A percentile compares a stretch with the other conserved stretches of the same genome.
Evolutionary conservation across 306 rosid species (phyloP).

Genomic region (Quillaja saponaria): DNA sequence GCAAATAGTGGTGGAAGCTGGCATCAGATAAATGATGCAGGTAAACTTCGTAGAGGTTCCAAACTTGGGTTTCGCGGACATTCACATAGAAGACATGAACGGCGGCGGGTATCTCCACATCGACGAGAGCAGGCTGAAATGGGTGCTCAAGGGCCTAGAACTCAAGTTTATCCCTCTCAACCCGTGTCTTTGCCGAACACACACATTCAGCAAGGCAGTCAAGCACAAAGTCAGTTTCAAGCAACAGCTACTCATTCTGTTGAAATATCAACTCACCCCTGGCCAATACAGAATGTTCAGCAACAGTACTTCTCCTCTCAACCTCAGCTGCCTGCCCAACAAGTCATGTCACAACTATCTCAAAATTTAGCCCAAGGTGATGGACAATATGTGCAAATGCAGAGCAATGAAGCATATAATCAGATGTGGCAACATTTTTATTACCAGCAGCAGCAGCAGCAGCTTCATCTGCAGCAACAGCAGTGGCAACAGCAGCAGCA

Average conservation of each 20-base stretch:
- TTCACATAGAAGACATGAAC: slow-evolving; percentile 49
- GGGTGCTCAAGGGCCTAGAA: slow-evolving; percentile 40
- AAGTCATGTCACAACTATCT: slow-evolving; percentile 33
- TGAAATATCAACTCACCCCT: slow-evolving; percentile 34
- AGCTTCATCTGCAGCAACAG: slow-evolving; percentile 44
- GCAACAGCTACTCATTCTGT: slow-evolving; percentile 38
- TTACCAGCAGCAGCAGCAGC: slow-evolving; percentile 70
- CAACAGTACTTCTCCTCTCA: slow-evolving; percentile 49
- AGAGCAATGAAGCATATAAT: slow-evolving; percentile 56
- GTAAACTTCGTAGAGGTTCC: slow-evolving; percentile 49
- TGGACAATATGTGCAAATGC: slow-evolving; percentile 57
- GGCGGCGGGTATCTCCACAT: slow-evolving; percentile 42
- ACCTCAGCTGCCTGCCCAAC: slow-evolving; percentile 46
- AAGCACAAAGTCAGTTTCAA: slow-evolving; percentile 56
- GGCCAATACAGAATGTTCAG: slow-evolving; percentile 55
- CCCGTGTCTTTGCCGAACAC: slow-evolving; percentile 33
- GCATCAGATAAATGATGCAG: slow-evolving; percentile 42
- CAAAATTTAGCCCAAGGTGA: slow-evolving; percentile 47
- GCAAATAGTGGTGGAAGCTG: slow-evolving; percentile 46
- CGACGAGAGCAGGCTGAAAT: slow-evolving; percentile 41
- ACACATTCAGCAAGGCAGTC: slow-evolving; percentile 56
- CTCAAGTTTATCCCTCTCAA: slow-evolving; percentile 46
- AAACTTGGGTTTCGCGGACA: slow-evolving; percentile 44
- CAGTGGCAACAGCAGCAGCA: slow-evolving; percentile 33
- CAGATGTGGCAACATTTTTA: slow-evolving; percentile 85